Percentiles rank a stretch among this genome's conserved stretches.
These are phyloP conservation scores for Ophiocordyceps robertsii DNA, from an alignment of 2,329 filamentous ascomycete species.

Conservation along the genomic window DNA sequence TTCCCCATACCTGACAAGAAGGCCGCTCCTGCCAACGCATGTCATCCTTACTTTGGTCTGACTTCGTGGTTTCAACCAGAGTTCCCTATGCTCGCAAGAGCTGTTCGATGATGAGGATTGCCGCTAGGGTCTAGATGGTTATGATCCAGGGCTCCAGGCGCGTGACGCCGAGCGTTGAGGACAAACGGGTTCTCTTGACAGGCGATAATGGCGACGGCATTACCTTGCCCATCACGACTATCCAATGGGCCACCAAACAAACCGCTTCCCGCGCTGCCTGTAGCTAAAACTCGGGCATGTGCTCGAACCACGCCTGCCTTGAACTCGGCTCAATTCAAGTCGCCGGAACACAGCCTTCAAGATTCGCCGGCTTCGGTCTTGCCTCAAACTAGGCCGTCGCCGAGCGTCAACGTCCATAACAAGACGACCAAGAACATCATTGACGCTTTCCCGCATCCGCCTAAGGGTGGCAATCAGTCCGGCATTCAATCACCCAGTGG, in stretches of 20 bases:
- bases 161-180: too few species aligned
- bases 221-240: constrained; percentile 54
- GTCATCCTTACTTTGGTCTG: too few species aligned
- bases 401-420: constrained; percentile 44
- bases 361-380: constrained; percentile 32
- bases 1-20: too few species aligned
- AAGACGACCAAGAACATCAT: constrained; percentile 74
- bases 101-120: too few species aligned
- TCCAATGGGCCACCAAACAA: constrained; percentile 58
- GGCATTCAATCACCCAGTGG: constrained; percentile 46
- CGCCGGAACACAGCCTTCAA: constrained; percentile 44
- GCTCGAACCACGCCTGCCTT: constrained; percentile 32
- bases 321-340: constrained; percentile 24
- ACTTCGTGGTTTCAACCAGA: too few species aligned
- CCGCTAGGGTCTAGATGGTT: too few species aligned
- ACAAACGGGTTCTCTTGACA: too few species aligned
- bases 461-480: constrained; percentile 47
- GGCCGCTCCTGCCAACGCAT: too few species aligned
- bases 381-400: constrained; percentile 41
- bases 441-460: constrained; percentile 85
- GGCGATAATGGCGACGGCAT: constrained; percentile 31
- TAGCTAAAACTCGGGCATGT: constrained; percentile 59
- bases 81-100: too few species aligned
- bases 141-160: too few species aligned
- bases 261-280: constrained; percentile 60